phyloP scores from a whole-genome alignment of 1,284 basidiomycete genomes.

The Pascua sp. region DNA sequence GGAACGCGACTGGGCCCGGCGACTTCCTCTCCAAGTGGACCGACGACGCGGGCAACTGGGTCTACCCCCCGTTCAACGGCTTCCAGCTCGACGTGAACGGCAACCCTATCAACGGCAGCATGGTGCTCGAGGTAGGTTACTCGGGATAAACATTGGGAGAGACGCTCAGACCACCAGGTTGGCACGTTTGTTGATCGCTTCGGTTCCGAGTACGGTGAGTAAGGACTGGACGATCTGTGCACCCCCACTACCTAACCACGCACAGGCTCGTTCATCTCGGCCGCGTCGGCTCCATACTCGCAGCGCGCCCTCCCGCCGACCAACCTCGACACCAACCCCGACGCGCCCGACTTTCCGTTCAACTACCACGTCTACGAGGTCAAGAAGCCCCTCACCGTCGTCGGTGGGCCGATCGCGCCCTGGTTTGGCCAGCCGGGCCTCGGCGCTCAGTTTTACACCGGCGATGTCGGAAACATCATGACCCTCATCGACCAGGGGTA shows the following conservation, averaged over 20 bases:
- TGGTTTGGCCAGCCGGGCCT: slow-evolving; percentile 3
- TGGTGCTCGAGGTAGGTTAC: neutral
- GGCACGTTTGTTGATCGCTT: slow-evolving; percentile 1
- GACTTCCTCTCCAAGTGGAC: slow-evolving; percentile 5
- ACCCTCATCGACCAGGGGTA: neutral
- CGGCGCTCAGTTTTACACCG: slow-evolving; percentile 3
- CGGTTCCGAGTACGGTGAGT: slow-evolving; percentile 1
- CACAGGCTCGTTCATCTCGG: slow-evolving; percentile 1
- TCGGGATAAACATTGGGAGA: neutral
- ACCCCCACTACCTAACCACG: neutral
- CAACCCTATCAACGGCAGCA: neutral
- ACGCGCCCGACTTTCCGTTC: slow-evolving; percentile 1
- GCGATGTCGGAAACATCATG: slow-evolving; percentile 1
- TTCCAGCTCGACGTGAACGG: slow-evolving; percentile 4
- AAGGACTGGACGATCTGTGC: neutral
- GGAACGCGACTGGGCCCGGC: neutral
- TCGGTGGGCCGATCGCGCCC: slow-evolving; percentile 1
- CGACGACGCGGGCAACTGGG: neutral
- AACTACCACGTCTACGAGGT: slow-evolving; percentile 3
- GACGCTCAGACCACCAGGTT: neutral
- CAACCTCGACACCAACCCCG: slow-evolving; percentile 3
- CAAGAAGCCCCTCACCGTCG: neutral
- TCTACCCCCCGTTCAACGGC: slow-evolving; percentile 2
- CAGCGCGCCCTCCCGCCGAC: slow-evolving; percentile 1
- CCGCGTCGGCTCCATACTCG: neutral